Conservation (phyloP, 1,284 basidiomycete genomes). For the Marasmius oreades region DNA sequence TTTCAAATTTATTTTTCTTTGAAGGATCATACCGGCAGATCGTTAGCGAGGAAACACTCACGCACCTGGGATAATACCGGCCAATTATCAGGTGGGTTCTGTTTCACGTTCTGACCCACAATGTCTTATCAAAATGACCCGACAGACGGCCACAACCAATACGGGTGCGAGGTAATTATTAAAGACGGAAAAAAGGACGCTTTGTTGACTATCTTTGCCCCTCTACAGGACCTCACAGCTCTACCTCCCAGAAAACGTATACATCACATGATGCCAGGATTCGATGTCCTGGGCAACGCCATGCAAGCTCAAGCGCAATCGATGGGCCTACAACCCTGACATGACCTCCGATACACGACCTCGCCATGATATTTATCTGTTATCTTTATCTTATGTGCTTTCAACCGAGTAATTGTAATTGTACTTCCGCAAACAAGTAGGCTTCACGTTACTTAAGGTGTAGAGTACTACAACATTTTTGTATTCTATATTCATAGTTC, state of each 20-base stretch:
- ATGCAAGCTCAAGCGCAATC: constrained; percentile 9
- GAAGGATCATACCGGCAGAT: constrained; percentile 42
- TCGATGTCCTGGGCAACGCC: constrained; percentile 33
- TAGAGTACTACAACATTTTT: constrained; percentile 1
- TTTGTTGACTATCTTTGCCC: constrained; percentile 15
- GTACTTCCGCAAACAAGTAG: neutral
- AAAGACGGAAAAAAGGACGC: constrained; percentile 20
- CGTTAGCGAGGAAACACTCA: constrained; percentile 47
- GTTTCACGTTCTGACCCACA: constrained; percentile 1
- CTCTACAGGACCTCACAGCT: constrained; percentile 42
- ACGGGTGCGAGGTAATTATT: constrained; percentile 40
- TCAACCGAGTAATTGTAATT: neutral
- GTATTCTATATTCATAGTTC: neutral
- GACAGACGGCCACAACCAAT: constrained; percentile 32
- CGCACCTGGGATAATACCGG: constrained; percentile 53
- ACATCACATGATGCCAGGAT: constrained; percentile 56
- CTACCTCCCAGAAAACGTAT: constrained; percentile 56
- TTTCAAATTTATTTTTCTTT: constrained; percentile 18
- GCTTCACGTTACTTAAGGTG: neutral
- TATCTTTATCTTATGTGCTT: constrained; percentile 11
- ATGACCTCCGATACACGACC: neutral
- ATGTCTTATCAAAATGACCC: constrained; percentile 6
- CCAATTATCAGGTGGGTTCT: constrained; percentile 38
- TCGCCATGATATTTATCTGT: constrained; percentile 7
- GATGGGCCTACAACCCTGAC: constrained; percentile 36